Conservation (phyloP, 768 basidiomycete genomes). For the Asterophora parasitica region DNA sequence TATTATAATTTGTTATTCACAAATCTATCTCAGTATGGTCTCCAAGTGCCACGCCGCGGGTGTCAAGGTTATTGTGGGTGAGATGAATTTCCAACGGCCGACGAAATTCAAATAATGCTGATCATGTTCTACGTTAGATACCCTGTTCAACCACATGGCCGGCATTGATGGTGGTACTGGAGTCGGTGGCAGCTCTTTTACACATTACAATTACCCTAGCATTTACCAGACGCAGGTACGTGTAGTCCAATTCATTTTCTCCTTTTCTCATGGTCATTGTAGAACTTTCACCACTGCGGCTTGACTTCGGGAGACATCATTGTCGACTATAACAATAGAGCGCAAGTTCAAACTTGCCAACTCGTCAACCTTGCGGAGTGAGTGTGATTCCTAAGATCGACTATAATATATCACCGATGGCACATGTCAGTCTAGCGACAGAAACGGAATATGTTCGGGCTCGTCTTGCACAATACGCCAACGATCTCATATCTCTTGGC, state of each 20-base stretch:
- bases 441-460: constrained; percentile 56
- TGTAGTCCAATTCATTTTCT: constrained; percentile 22
- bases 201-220: constrained; percentile 49
- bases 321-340: constrained; percentile 45
- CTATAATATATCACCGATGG: neutral
- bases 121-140: constrained; percentile 29
- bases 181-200: constrained; percentile 44
- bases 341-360: constrained; percentile 57
- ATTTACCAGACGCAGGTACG: constrained; percentile 44
- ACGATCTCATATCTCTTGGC: constrained; percentile 58
- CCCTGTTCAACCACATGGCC: constrained; percentile 66
- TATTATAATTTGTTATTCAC: neutral
- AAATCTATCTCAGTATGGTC: constrained; percentile 35
- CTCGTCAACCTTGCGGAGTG: constrained; percentile 50
- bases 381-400: neutral
- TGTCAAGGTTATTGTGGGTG: constrained; percentile 52
- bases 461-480: constrained; percentile 49
- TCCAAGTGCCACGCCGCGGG: constrained; percentile 47
- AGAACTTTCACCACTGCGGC: constrained; percentile 65
- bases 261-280: neutral
- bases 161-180: constrained; percentile 45
- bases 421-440: constrained; percentile 46
- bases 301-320: constrained; percentile 48
- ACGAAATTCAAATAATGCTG: neutral
- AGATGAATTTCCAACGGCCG: constrained; percentile 1